Base-by-base conservation (phyloP, 2,329 filamentous ascomycete genomes). In the Colletotrichum eremochloae region DNA sequence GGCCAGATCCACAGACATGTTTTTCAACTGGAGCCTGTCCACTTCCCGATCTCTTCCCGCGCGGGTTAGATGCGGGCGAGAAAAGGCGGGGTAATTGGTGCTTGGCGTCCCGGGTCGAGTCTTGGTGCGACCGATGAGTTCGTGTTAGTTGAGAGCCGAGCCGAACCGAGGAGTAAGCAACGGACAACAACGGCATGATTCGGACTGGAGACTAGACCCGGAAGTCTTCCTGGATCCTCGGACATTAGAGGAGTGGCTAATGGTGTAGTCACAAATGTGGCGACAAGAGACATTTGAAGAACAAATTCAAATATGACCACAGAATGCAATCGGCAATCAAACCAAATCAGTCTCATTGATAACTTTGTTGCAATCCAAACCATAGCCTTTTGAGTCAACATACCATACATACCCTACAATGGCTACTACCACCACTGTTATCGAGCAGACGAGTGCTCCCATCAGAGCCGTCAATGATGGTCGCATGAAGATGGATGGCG, bases 401-500 rank as follows among this genome's bases (percentile, higher is more conserved):
- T 15, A 71, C 80, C 78, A 48, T 12, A 15, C 31, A 11, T 15
- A 71, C 80, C 78, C 52, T 78, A 78, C 76, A 76, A 80, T 62
- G 70, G 53, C 69, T 15, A 63, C 68, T 18, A 69, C 66, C 5
- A 72, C 60, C 14, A 52, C 56, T 29, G 44, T 62, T 12, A 40
- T 60, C 5, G 58, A 63, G 29, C 42, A 68, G 36, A 29, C 53
- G 31, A 68, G 53, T 24, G 65, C 66, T 42, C 61, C 69, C 8
- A 58, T 72, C 53, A 63, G 66, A 33, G 8, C 73, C 36, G 75
- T 80, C 76, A 65, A 80, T 77, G 64, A 81, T 69, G 31, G 79
- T 77, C 73, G 79, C 76, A 80, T 48, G 62, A 68, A 42, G 12
- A 57, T 65, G 38, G 64, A 71, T n/a, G 66, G 64, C 60, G 71